Conservation (phyloP, 1,139 yeast genomes). For the Nakaseomyces nivariensis region DNA sequence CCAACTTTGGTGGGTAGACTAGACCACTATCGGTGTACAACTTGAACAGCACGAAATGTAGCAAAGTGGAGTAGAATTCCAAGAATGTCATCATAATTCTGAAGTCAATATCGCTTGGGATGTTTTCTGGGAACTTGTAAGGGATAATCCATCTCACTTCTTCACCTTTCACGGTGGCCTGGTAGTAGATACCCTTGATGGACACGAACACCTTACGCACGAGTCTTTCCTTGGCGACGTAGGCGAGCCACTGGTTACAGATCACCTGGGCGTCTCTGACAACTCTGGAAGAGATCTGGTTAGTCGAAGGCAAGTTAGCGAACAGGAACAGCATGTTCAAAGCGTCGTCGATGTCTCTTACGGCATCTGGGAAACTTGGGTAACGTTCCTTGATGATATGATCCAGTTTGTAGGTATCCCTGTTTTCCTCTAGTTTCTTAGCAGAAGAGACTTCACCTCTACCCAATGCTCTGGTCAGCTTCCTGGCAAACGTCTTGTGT, state of each 20-base stretch:
- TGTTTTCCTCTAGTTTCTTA: constrained; percentile 65
- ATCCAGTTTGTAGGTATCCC: constrained; percentile 81
- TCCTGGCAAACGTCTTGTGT: constrained; percentile 88
- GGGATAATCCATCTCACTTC: constrained; percentile 95
- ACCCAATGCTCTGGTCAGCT: constrained; percentile 81
- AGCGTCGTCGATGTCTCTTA: constrained; percentile 92
- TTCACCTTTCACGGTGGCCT: constrained; percentile 83
- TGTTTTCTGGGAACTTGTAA: constrained; percentile 89
- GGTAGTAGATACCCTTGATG: constrained; percentile 94
- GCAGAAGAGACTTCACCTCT: constrained; percentile 89
- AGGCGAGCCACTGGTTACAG: constrained; percentile 94
- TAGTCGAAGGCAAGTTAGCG: constrained; percentile 92
- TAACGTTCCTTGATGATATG: constrained; percentile 90
- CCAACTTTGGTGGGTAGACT: constrained; percentile 85
- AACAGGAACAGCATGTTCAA: constrained; percentile 88
- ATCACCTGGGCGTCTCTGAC: constrained; percentile 79
- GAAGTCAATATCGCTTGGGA: constrained; percentile 91
- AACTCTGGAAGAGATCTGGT: constrained; percentile 64
- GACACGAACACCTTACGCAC: constrained; percentile 88
- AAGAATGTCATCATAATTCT: constrained; percentile 93
- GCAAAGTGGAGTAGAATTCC: constrained; percentile 86
- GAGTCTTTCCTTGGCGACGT: constrained; percentile 72
- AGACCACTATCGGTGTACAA: constrained; percentile 77
- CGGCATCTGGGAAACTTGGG: constrained; percentile 86
- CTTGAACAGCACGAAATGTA: constrained; percentile 79